A percentile compares a stretch with the other conserved stretches of the same genome.
Conservation (phyloP, 2,329 filamentous ascomycete genomes). For the Penicillium sp. region DNA sequence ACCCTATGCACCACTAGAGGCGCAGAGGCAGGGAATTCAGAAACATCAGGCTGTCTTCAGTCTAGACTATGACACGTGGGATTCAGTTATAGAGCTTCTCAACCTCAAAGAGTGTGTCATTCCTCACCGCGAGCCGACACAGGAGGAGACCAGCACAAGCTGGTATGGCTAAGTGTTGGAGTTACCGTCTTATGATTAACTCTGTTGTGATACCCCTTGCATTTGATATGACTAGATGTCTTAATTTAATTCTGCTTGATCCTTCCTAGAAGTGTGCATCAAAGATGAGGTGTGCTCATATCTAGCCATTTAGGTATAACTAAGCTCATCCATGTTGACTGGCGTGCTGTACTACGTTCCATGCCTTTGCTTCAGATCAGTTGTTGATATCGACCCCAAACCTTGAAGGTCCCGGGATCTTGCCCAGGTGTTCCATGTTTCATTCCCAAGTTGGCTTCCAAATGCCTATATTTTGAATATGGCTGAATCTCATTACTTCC, state of each 20-base stretch:
- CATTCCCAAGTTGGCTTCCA: no score
- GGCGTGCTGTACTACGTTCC: no score
- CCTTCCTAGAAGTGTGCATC: not conserved
- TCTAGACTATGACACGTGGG: constrained; percentile 83
- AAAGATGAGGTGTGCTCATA: not conserved
- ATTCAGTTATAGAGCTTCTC: constrained; percentile 73
- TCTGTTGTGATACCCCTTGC: constrained; percentile 18
- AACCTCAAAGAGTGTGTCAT: constrained; percentile 80
- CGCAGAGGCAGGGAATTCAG: constrained; percentile 55
- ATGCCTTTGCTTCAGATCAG: no score
- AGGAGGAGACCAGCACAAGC: constrained; percentile 54
- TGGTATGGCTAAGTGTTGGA: constrained; percentile 61
- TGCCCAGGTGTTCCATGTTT: no score
- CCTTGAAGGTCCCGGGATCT: no score
- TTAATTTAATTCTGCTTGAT: no score
- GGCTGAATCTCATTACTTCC: no score
- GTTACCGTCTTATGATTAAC: not conserved
- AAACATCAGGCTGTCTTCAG: constrained; percentile 86
- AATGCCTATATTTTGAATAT: no score
- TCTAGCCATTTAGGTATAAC: no score
- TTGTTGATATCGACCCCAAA: no score
- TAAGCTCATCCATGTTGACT: no score
- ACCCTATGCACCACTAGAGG: constrained; percentile 51
- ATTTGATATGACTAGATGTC: no score
- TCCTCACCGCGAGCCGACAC: constrained; percentile 68